Percentiles rank a stretch among this genome's conserved stretches.
Evolutionary conservation across 805 yeast genomes (phyloP).

Genomic region (Teunomyces aglyptinius): DNA sequence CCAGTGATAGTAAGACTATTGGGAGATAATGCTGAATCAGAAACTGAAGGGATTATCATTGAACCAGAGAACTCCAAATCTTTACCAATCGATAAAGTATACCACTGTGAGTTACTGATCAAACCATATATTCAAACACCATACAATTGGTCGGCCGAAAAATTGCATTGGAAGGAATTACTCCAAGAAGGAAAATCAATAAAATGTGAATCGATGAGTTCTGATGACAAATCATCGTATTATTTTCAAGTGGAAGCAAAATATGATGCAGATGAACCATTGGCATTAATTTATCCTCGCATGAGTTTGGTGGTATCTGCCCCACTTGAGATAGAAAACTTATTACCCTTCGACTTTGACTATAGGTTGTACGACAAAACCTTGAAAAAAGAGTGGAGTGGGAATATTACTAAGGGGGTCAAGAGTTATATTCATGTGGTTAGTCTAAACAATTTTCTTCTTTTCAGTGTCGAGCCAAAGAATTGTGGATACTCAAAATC

Average conservation of each 20-base stretch:
- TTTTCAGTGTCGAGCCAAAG: constrained; percentile 67
- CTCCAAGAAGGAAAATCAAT: constrained; percentile 50
- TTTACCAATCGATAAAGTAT: constrained; percentile 71
- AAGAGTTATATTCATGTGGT: constrained; percentile 79
- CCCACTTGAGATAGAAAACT: constrained; percentile 81
- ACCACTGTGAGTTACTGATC: constrained; percentile 53
- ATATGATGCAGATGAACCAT: constrained; percentile 64
- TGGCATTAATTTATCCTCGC: constrained; percentile 78
- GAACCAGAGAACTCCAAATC: constrained; percentile 59
- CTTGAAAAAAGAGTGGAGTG: constrained; percentile 63
- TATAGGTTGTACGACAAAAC: constrained; percentile 78
- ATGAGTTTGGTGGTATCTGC: constrained; percentile 75
- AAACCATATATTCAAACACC: constrained; percentile 58
- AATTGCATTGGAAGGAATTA: constrained; percentile 64
- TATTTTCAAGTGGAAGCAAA: constrained; percentile 73
- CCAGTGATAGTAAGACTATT: constrained; percentile 48
- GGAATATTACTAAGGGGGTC: constrained; percentile 59
- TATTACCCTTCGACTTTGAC: constrained; percentile 76
- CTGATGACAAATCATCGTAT: constrained; percentile 45
- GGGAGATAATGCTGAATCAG: constrained; percentile 29
- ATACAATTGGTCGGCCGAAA: constrained; percentile 67
- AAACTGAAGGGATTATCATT: constrained; percentile 33
- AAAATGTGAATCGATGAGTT: constrained; percentile 51
- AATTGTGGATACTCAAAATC: constrained; percentile 61
- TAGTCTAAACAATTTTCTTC: constrained; percentile 63